Percentiles rank a stretch among this genome's conserved stretches.
Evolutionary conservation across 1,284 basidiomycete species (phyloP).

Genomic region (Moesziomyces globuligerus): DNA sequence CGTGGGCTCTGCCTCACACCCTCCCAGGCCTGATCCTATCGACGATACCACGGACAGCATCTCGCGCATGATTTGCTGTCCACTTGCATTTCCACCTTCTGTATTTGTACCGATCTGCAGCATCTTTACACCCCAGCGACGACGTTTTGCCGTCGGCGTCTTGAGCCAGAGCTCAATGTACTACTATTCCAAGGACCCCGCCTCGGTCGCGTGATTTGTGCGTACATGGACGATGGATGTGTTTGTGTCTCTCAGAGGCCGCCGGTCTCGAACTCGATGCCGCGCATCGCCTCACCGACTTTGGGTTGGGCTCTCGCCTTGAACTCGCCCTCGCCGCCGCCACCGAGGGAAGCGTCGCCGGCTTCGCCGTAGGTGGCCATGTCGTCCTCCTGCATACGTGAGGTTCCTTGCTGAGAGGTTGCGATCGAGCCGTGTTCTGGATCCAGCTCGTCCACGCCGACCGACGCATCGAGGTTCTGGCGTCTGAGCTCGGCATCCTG

Average conservation of each 20-base stretch:
- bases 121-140: constrained; percentile 12
- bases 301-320: constrained; percentile 48
- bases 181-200: constrained; percentile 8
- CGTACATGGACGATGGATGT: no score
- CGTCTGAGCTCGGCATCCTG: constrained; percentile 31
- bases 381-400: constrained; percentile 29
- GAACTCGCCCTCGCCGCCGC: constrained; percentile 43
- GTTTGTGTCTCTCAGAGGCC: constrained; percentile 1
- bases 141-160: constrained; percentile 4
- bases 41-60: not conserved
- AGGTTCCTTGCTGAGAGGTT: constrained; percentile 24
- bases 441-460: constrained; percentile 41
- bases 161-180: constrained; percentile 25
- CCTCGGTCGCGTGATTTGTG: no score
- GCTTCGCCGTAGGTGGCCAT: constrained; percentile 41
- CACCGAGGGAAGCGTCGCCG: constrained; percentile 21
- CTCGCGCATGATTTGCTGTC: not conserved
- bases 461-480: constrained; percentile 30
- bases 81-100: constrained; percentile 16
- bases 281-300: constrained; percentile 48
- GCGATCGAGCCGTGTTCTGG: constrained; percentile 11
- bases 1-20: not conserved
- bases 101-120: constrained; percentile 36
- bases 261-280: constrained; percentile 48
- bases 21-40: no score